Evolutionary conservation across 768 basidiomycete genomes (phyloP).

Genomic region (Lactarius indigo): DNA sequence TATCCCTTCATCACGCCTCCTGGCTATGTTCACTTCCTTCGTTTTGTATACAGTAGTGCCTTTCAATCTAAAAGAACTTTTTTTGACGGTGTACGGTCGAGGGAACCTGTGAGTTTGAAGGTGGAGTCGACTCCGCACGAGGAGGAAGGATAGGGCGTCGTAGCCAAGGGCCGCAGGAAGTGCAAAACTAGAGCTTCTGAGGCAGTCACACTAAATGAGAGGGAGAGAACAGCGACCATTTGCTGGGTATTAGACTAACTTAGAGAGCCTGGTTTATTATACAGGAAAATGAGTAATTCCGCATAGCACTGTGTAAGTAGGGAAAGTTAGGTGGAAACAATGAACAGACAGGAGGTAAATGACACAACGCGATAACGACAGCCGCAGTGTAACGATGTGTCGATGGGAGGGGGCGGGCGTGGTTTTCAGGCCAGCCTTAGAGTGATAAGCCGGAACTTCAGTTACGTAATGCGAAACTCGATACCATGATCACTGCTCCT

Average conservation of each 20-base stretch:
- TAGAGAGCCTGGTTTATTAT: neutral
- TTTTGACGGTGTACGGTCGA: neutral
- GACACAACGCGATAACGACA: neutral
- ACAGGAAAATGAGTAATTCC: neutral
- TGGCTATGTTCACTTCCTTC: conserved; percentile 11
- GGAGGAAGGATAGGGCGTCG: neutral
- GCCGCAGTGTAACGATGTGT: neutral
- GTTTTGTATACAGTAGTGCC: conserved; percentile 19
- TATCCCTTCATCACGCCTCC: neutral
- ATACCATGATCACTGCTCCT: neutral
- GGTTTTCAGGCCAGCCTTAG: neutral
- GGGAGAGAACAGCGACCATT: neutral
- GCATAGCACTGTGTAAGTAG: neutral
- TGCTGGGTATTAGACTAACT: neutral
- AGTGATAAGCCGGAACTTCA: neutral
- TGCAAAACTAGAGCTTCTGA: neutral
- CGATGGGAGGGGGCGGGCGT: neutral
- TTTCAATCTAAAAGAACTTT: neutral
- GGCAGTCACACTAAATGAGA: neutral
- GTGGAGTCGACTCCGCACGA: neutral
- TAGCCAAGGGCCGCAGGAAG: neutral
- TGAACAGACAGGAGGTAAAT: neutral
- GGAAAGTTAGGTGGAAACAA: neutral
- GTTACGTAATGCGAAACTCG: neutral
- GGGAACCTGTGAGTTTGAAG: neutral